Evolutionary conservation across 2,329 filamentous ascomycete genomes (phyloP).

Genomic region (Aspergillus phoenicis): DNA sequence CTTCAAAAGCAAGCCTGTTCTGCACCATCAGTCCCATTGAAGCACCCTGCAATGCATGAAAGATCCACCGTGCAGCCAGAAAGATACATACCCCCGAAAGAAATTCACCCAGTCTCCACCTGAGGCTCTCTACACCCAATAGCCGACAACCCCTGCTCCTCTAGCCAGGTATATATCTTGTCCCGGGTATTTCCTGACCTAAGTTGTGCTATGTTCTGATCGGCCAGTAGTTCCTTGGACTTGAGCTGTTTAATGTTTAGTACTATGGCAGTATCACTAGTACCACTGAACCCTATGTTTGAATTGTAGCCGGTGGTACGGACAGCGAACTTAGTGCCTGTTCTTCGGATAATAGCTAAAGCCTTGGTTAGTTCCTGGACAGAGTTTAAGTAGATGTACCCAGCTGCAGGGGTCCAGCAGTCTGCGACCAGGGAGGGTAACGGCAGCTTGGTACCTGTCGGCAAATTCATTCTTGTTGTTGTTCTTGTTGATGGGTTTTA

Average conservation of each 20-base stretch:
- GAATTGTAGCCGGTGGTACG: constrained; percentile 11
- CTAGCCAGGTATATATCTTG: constrained; percentile 5
- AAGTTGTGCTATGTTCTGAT: neutral
- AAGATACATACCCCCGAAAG: neutral
- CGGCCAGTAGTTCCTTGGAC: constrained; percentile 1
- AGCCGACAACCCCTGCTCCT: constrained; percentile 1
- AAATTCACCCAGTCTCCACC: neutral
- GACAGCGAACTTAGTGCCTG: constrained; percentile 5
- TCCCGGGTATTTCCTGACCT: neutral
- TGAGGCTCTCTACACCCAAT: constrained; percentile 5
- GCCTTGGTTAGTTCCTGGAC: neutral
- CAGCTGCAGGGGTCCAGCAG: constrained; percentile 9
- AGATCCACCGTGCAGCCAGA: no score
- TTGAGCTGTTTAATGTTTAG: constrained; percentile 1
- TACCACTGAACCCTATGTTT: constrained; percentile 3
- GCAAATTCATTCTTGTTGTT: neutral
- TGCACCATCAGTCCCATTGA: no score
- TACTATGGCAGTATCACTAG: neutral
- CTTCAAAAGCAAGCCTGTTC: no score
- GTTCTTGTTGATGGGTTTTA: neutral
- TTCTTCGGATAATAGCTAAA: neutral
- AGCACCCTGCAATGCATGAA: no score
- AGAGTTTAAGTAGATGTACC: neutral
- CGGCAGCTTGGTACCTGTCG: neutral
- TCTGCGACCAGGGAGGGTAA: constrained; percentile 5